phyloP scores from a whole-genome alignment of 805 yeast species.

The Osmozyma mogii region DNA sequence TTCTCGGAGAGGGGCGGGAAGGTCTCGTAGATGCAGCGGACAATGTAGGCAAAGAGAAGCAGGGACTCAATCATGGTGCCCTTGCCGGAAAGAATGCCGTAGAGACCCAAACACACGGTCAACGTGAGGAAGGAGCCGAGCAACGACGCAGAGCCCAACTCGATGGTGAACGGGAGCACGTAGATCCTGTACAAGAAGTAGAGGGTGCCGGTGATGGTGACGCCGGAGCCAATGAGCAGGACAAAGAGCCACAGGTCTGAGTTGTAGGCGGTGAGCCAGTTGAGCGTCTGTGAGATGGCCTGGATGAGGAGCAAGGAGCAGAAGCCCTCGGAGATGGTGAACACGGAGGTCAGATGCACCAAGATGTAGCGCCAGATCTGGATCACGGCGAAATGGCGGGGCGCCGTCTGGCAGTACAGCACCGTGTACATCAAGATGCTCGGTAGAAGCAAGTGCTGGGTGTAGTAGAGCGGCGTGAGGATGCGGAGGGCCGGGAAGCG shows the following conservation, averaged over 20 bases:
- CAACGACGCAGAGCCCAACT: constrained; percentile 67
- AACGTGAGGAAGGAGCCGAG: constrained; percentile 79
- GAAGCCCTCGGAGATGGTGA: constrained; percentile 86
- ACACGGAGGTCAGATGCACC: constrained; percentile 78
- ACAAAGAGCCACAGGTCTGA: constrained; percentile 77
- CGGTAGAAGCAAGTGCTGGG: constrained; percentile 80
- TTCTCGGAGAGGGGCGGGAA: constrained; percentile 76
- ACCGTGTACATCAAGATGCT: constrained; percentile 66
- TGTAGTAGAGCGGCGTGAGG: constrained; percentile 52
- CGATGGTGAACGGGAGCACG: constrained; percentile 64
- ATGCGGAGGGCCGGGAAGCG: constrained; percentile 35
- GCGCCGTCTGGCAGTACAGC: constrained; percentile 36
- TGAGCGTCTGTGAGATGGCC: constrained; percentile 76
- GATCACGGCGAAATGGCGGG: constrained; percentile 18
- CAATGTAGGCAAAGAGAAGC: constrained; percentile 80
- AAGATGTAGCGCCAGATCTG: constrained; percentile 66
- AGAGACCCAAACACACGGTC: constrained; percentile 65
- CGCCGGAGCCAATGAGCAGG: constrained; percentile 63
- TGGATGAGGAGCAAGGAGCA: constrained; percentile 90
- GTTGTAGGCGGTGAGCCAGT: constrained; percentile 52
- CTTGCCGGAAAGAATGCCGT: constrained; percentile 73
- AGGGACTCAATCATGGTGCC: constrained; percentile 93
- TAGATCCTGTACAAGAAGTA: constrained; percentile 81
- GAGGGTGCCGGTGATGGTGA: constrained; percentile 64
- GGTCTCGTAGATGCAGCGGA: constrained; percentile 86